Percentiles rank a stretch among this genome's conserved stretches.
These are phyloP conservation scores for Colletotrichum magnum DNA, from an alignment of 2,329 filamentous ascomycete species.

Conservation along the genomic window DNA sequence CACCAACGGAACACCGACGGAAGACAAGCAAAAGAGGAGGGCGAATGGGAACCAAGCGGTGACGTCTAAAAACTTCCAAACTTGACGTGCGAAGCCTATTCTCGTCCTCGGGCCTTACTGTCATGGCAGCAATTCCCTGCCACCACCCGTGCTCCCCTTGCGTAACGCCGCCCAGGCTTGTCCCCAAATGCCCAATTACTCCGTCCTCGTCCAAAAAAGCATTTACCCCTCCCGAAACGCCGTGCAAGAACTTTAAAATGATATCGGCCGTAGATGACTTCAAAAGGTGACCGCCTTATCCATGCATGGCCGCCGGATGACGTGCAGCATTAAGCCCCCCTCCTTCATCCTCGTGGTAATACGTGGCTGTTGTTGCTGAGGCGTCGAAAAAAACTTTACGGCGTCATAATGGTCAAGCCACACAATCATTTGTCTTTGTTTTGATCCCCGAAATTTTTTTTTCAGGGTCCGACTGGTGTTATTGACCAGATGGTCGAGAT, in stretches of 20 bases:
- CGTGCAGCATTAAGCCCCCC: conserved; percentile 4
- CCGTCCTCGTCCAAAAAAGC: conserved; percentile 8
- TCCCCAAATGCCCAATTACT: background rate
- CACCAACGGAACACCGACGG: background rate
- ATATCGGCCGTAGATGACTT: background rate
- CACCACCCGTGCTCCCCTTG: no score
- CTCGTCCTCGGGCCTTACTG: background rate
- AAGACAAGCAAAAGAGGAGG: conserved; percentile 1
- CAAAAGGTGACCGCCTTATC: background rate
- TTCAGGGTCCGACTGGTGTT: no score
- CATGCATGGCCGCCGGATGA: conserved; percentile 1
- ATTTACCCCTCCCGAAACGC: conserved; percentile 14
- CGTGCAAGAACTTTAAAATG: conserved; percentile 12
- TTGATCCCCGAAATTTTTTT: no score
- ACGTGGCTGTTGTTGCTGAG: no score
- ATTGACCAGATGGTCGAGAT: no score
- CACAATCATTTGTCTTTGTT: background rate
- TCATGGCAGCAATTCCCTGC: background rate
- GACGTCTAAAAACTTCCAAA: conserved; percentile 26
- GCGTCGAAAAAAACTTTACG: background rate
- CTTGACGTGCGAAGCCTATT: conserved; percentile 12
- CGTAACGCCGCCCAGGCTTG: background rate
- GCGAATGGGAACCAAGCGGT: background rate
- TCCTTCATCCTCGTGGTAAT: no score
- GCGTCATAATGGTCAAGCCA: background rate